These are phyloP conservation scores for Pseudogymnoascus sp. DNA, from an alignment of 2,329 filamentous ascomycete species.

Conservation along the genomic window DNA sequence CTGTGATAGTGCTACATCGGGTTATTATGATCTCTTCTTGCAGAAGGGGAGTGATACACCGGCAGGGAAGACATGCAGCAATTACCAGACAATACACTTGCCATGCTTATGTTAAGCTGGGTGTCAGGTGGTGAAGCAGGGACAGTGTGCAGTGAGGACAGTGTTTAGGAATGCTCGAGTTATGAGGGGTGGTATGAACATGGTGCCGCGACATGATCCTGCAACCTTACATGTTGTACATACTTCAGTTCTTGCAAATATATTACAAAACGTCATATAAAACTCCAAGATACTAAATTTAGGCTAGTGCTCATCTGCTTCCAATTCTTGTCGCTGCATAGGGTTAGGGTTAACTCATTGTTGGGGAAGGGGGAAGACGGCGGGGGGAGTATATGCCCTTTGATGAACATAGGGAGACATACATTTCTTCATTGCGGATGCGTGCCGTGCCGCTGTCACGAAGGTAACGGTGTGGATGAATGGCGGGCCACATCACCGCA, in stretches of 20 bases:
- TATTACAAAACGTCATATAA: neutral
- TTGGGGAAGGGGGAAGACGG: no score
- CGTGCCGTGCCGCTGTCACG: conserved; percentile 2
- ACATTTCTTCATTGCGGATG: neutral
- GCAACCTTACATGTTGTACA: neutral
- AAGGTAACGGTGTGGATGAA: neutral
- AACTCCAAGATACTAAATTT: neutral
- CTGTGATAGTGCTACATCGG: conserved; percentile 33
- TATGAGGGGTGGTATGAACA: neutral
- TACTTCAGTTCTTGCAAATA: conserved; percentile 2
- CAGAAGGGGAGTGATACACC: conserved; percentile 44
- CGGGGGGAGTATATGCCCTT: neutral
- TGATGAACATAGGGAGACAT: neutral
- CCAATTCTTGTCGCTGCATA: neutral
- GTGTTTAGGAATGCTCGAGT: neutral
- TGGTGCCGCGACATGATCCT: neutral
- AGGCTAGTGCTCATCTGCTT: neutral
- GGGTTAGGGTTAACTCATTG: no score
- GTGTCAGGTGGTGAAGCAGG: no score
- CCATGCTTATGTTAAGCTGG: conserved; percentile 19
- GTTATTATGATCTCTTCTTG: conserved; percentile 43
- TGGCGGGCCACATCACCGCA: neutral
- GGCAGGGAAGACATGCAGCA: conserved; percentile 41
- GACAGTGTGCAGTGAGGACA: neutral
- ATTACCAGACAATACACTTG: conserved; percentile 46